Percentiles rank a stretch among this genome's conserved stretches.
Conservation (phyloP, 2,329 filamentous ascomycete genomes). For the Furcasterigmium furcatum region DNA sequence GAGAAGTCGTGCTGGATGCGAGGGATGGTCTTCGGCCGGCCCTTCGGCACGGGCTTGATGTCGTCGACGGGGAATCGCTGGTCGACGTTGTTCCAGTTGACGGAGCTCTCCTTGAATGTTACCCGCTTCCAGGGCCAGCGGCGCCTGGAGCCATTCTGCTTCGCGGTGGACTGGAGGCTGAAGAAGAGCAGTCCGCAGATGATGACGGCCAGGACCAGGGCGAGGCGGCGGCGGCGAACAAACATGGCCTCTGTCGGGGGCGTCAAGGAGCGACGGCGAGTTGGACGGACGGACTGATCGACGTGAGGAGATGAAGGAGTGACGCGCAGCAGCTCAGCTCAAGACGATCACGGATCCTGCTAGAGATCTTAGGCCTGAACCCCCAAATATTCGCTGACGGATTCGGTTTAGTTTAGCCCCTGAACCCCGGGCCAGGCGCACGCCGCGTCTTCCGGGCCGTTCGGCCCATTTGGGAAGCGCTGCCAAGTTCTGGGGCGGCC, state of each 20-base stretch:
- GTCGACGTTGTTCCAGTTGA: conserved; percentile 24
- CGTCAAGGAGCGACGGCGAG: too few species aligned
- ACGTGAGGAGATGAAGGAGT: too few species aligned
- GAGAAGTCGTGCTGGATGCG: conserved; percentile 42
- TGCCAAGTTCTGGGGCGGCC: too few species aligned
- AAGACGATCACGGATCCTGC: too few species aligned
- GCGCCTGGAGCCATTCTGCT: neutral
- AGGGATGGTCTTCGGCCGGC: conserved; percentile 15
- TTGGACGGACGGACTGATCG: too few species aligned
- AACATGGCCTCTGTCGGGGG: neutral
- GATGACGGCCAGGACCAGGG: neutral
- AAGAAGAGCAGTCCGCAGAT: neutral
- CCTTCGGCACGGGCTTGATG: conserved; percentile 24
- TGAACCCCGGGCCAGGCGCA: too few species aligned
- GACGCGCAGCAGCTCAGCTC: too few species aligned
- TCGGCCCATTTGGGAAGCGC: too few species aligned
- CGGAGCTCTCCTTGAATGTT: conserved; percentile 18
- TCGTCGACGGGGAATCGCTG: conserved; percentile 22
- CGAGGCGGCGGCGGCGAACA: neutral
- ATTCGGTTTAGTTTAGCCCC: too few species aligned
- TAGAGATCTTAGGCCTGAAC: too few species aligned
- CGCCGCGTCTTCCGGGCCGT: too few species aligned
- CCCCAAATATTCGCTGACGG: too few species aligned
- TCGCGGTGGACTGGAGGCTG: neutral
- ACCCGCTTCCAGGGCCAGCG: conserved; percentile 11